Conservation (phyloP, 139 green algal genomes). For the Chlamydomonas schloesseri region DNA sequence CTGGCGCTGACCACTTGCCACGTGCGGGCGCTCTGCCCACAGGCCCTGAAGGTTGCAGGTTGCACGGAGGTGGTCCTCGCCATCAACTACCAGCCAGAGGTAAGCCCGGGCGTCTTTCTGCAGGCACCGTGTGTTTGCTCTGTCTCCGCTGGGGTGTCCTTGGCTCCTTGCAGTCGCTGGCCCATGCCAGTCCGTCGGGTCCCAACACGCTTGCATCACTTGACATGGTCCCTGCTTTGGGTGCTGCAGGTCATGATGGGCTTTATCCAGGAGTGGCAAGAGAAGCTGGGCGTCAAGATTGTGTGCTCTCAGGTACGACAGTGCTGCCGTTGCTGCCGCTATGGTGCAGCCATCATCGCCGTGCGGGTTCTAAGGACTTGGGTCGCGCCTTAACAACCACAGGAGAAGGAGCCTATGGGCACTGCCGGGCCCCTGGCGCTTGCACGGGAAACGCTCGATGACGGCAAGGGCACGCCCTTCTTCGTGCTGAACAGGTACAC, state of each 20-base stretch:
- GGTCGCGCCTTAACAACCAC: conserved; percentile 26
- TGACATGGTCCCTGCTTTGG: no score
- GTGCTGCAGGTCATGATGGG: conserved; percentile 92
- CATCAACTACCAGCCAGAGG: conserved; percentile 97
- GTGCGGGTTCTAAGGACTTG: no score
- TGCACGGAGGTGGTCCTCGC: conserved; percentile 95
- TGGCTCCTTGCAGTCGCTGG: no score
- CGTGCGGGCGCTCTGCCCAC: background rate
- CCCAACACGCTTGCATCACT: no score
- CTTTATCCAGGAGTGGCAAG: conserved; percentile 96
- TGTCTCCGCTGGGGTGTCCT: no score
- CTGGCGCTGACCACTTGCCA: no score
- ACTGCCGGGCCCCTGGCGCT: conserved; percentile 95
- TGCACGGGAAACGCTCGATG: conserved; percentile 88
- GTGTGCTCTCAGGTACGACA: conserved; percentile 83
- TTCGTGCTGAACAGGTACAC: conserved; percentile 96
- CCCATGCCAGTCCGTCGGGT: no score
- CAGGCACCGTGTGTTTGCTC: no score
- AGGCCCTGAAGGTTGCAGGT: conserved; percentile 93
- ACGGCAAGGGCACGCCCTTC: conserved; percentile 91
- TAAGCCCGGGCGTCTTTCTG: no score
- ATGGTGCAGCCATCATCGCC: no score
- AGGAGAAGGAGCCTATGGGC: conserved; percentile 98
- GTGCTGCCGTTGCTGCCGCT: no score
- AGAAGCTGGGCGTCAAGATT: conserved; percentile 97